phyloP scores from a whole-genome alignment of 176 grass and related monocot genomes.

The Carex kokanica region DNA sequence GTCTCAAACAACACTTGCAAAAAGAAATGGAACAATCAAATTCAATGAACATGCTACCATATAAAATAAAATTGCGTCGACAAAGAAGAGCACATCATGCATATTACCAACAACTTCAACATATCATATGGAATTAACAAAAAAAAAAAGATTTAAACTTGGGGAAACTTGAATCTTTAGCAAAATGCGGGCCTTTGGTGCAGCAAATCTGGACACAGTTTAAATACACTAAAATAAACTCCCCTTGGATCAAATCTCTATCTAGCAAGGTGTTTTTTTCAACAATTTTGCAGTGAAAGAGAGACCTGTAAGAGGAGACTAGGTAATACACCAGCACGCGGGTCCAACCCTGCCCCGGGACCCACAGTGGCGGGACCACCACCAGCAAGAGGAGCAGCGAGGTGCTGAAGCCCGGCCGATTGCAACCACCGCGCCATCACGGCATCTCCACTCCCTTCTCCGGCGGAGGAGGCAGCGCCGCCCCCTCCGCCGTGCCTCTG shows the following conservation, averaged over 20 bases:
- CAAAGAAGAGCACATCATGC: neutral
- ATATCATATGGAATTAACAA: neutral
- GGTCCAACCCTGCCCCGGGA: constrained; percentile 28
- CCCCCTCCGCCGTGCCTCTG: constrained; percentile 86
- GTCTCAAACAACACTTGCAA: neutral
- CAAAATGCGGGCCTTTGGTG: neutral
- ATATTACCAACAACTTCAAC: neutral
- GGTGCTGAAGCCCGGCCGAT: constrained; percentile 94
- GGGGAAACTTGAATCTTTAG: neutral
- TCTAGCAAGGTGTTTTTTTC: neutral
- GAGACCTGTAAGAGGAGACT: constrained; percentile 87
- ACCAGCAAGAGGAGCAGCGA: constrained; percentile 46
- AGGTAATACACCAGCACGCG: constrained; percentile 47
- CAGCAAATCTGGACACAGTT: neutral
- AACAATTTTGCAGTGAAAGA: neutral
- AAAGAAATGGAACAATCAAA: neutral
- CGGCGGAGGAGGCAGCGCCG: constrained; percentile 38
- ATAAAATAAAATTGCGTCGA: neutral
- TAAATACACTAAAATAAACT: neutral
- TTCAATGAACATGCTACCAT: neutral
- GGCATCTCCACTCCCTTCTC: constrained; percentile 67
- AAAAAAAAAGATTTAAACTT: neutral
- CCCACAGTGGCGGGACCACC: neutral
- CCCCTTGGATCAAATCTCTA: neutral
- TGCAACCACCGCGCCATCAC: constrained; percentile 97